Percentiles rank a stretch among this genome's conserved stretches.
Conservation (phyloP, 352 stramenopile species). For the Phytopythium sindhum region DNA sequence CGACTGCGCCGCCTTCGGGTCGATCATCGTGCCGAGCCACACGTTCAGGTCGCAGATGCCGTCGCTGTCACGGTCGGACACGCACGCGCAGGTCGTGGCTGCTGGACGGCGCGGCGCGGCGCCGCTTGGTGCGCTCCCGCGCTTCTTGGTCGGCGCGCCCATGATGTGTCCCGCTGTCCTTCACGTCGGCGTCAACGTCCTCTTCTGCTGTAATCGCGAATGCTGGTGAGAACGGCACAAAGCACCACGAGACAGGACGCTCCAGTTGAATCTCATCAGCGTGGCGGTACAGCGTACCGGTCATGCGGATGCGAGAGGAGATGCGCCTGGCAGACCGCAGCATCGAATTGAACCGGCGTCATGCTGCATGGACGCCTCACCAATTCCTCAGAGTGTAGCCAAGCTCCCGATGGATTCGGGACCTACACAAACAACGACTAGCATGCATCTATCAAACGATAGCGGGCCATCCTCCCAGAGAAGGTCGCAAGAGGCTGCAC, state of each 20-base stretch:
- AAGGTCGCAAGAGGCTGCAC: too few species aligned
- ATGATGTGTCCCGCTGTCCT: slow-evolving; percentile 9
- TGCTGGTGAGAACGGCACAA: not conserved
- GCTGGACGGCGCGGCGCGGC: slow-evolving; percentile 1
- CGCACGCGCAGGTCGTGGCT: slow-evolving; percentile 24
- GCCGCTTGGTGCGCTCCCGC: slow-evolving; percentile 15
- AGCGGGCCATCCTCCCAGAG: too few species aligned
- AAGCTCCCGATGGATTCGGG: too few species aligned
- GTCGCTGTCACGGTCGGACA: slow-evolving; percentile 32
- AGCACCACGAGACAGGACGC: not conserved
- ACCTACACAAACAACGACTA: too few species aligned
- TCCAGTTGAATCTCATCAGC: not conserved
- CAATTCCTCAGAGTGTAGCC: too few species aligned
- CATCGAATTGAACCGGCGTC: too few species aligned
- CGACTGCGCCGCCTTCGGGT: slow-evolving; percentile 17
- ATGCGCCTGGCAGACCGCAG: too few species aligned
- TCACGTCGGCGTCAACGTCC: not conserved
- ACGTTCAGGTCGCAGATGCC: slow-evolving; percentile 50
- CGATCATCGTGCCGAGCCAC: slow-evolving; percentile 53
- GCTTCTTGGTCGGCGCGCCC: slow-evolving; percentile 38
- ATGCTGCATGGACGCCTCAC: too few species aligned
- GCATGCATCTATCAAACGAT: too few species aligned
- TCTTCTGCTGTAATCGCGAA: not conserved
- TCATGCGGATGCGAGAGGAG: too few species aligned
- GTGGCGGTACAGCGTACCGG: too few species aligned